phyloP scores from a whole-genome alignment of 2,329 filamentous ascomycete species.

The Magnaporthiopsis incrustans region DNA sequence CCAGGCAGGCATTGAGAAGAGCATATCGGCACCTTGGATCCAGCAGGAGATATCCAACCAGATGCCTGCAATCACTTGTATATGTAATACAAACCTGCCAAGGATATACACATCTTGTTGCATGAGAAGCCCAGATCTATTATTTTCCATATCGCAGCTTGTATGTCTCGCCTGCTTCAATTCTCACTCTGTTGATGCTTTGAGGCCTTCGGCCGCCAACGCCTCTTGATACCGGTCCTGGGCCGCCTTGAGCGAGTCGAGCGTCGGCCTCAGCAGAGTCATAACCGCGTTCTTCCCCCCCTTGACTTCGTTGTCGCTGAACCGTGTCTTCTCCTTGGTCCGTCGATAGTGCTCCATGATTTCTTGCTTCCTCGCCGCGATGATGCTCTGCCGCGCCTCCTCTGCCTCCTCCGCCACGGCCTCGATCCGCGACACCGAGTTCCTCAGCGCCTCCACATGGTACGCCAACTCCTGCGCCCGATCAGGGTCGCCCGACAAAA shows the following conservation, averaged over 20 bases:
- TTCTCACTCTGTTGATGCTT: slow-evolving; percentile 12
- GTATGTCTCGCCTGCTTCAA: neutral
- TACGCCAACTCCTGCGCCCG: slow-evolving; percentile 74
- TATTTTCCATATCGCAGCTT: neutral
- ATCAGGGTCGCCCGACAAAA: slow-evolving; percentile 78
- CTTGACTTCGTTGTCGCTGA: slow-evolving; percentile 58
- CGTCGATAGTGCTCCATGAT: slow-evolving; percentile 62
- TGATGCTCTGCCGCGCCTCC: slow-evolving; percentile 56
- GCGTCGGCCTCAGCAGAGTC: slow-evolving; percentile 67
- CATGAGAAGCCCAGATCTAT: too few relatives aligned
- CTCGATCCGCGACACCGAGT: slow-evolving; percentile 70
- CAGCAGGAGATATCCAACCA: too few relatives aligned
- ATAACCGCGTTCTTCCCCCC: slow-evolving; percentile 72
- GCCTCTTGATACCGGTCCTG: slow-evolving; percentile 24
- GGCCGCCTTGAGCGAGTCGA: slow-evolving; percentile 63
- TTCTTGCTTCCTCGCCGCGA: slow-evolving; percentile 60
- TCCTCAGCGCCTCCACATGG: slow-evolving; percentile 71
- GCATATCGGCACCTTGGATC: too few relatives aligned
- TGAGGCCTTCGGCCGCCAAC: slow-evolving; percentile 15
- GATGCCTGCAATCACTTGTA: too few relatives aligned
- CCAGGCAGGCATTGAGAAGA: too few relatives aligned
- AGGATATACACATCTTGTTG: too few relatives aligned
- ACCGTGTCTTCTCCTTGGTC: slow-evolving; percentile 65
- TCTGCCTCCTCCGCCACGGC: slow-evolving; percentile 77
- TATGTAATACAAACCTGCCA: too few relatives aligned